Evolutionary conservation across 2,329 filamentous ascomycete genomes (phyloP).

Genomic region (Aspergillus neoniger): DNA sequence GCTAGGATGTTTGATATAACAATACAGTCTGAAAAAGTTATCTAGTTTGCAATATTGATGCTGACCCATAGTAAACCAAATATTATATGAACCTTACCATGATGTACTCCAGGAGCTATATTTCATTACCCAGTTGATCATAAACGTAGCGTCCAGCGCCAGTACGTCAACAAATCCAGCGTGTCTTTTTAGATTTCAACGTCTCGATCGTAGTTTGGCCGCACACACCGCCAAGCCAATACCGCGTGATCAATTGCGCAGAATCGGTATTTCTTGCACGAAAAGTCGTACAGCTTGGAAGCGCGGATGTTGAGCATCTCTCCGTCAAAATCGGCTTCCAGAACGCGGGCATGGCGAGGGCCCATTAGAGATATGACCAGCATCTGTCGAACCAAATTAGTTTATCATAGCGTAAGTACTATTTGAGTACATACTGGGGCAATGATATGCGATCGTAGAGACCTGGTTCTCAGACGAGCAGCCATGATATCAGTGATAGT

Average conservation of each 20-base stretch:
- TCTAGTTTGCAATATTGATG: too few relatives aligned
- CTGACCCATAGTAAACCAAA: too few relatives aligned
- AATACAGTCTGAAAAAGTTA: too few relatives aligned
- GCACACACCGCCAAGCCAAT: conserved; percentile 11
- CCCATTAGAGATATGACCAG: conserved; percentile 14
- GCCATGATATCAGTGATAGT: conserved; percentile 14
- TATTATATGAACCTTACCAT: too few relatives aligned
- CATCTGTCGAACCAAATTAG: neutral
- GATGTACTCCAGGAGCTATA: too few relatives aligned
- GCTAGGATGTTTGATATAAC: too few relatives aligned
- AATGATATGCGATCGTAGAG: conserved; percentile 9
- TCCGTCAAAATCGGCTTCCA: conserved; percentile 12
- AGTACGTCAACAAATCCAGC: too few relatives aligned
- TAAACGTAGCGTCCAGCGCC: too few relatives aligned
- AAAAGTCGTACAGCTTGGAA: conserved; percentile 13
- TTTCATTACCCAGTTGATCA: too few relatives aligned
- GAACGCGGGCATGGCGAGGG: conserved; percentile 6
- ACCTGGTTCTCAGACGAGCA: conserved; percentile 11
- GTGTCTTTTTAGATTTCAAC: too few relatives aligned
- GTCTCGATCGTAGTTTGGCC: conserved; percentile 2
- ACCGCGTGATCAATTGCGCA: conserved; percentile 6
- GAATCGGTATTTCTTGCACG: conserved; percentile 2
- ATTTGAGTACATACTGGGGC: conserved; percentile 7
- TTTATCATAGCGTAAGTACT: neutral
- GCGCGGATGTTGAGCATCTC: conserved; percentile 6